Evolutionary conservation across 495 filamentous ascomycete species (phyloP).

Genomic region (Neurospora sp.): DNA sequence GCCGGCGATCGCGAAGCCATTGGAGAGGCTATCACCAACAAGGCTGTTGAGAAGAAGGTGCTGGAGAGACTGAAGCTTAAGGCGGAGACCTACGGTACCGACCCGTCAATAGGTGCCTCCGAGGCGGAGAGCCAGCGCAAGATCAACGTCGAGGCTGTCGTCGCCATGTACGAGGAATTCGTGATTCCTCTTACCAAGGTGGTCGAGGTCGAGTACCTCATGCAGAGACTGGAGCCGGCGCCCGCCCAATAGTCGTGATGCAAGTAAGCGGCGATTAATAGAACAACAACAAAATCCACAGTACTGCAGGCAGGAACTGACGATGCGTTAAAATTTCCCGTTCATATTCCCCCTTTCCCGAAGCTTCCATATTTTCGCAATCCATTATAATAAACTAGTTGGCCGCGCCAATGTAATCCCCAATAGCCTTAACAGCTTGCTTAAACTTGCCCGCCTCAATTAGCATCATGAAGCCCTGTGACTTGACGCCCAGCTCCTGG

Average conservation of each 20-base stretch:
- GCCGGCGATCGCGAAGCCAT: constrained; percentile 70
- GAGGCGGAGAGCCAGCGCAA: constrained; percentile 40
- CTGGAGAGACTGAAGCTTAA: constrained; percentile 80
- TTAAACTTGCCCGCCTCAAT: constrained; percentile 62
- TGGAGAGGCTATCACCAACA: constrained; percentile 82
- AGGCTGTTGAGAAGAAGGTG: constrained; percentile 83
- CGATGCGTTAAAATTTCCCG: background rate
- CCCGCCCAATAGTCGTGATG: background rate
- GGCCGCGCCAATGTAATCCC: constrained; percentile 51
- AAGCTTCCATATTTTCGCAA: background rate
- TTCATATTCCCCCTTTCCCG: background rate
- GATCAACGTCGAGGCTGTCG: constrained; percentile 88
- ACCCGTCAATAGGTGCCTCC: constrained; percentile 44
- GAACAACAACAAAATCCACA: background rate
- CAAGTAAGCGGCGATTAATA: background rate
- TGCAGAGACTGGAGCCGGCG: constrained; percentile 65
- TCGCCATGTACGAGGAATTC: constrained; percentile 88
- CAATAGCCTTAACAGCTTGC: constrained; percentile 57
- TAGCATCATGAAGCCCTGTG: constrained; percentile 69
- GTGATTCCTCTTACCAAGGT: constrained; percentile 96
- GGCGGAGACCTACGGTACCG: constrained; percentile 89
- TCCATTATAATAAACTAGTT: background rate
- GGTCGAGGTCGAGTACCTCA: constrained; percentile 95
- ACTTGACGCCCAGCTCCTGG: constrained; percentile 81
- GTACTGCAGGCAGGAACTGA: background rate